These are phyloP conservation scores for Pyrenophora tritici-repentis DNA, from an alignment of 2,329 filamentous ascomycete genomes.

Conservation along the genomic window DNA sequence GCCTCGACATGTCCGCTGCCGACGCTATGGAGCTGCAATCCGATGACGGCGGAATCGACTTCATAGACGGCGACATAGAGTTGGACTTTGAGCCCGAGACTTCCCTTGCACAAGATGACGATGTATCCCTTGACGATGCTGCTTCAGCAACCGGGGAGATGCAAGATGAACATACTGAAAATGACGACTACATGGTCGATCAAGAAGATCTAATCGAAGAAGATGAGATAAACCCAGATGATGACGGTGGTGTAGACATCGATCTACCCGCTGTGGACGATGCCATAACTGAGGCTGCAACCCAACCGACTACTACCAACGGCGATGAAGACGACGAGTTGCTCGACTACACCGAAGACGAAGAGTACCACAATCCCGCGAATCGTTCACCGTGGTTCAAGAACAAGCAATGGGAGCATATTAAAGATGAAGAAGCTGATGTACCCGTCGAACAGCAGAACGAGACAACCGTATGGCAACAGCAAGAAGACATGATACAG, in stretches of 20 bases:
- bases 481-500: no score
- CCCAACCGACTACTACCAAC: background rate
- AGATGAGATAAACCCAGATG: slow-evolving; percentile 24
- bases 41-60: slow-evolving; percentile 47
- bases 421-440: no score
- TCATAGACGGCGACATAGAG: slow-evolving; percentile 64
- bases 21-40: slow-evolving; percentile 62
- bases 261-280: slow-evolving; percentile 10
- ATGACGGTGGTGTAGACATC: slow-evolving; percentile 9
- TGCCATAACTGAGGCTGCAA: background rate
- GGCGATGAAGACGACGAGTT: slow-evolving; percentile 31
- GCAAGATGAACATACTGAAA: slow-evolving; percentile 26
- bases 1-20: slow-evolving; percentile 43
- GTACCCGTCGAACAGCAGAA: no score
- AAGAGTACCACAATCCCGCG: slow-evolving; percentile 11
- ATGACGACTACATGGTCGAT: slow-evolving; percentile 48
- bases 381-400: slow-evolving; percentile 1
- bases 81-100: slow-evolving; percentile 54
- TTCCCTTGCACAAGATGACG: slow-evolving; percentile 45
- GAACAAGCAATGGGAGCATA: no score
- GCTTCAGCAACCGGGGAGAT: slow-evolving; percentile 29
- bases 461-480: background rate
- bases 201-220: slow-evolving; percentile 40
- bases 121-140: slow-evolving; percentile 63
- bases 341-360: slow-evolving; percentile 44